Evolutionary conservation across 352 stramenopile genomes (phyloP), one percentile per base, ranked within the genome.

Genomic region (Phytophthora vignae): DNA sequence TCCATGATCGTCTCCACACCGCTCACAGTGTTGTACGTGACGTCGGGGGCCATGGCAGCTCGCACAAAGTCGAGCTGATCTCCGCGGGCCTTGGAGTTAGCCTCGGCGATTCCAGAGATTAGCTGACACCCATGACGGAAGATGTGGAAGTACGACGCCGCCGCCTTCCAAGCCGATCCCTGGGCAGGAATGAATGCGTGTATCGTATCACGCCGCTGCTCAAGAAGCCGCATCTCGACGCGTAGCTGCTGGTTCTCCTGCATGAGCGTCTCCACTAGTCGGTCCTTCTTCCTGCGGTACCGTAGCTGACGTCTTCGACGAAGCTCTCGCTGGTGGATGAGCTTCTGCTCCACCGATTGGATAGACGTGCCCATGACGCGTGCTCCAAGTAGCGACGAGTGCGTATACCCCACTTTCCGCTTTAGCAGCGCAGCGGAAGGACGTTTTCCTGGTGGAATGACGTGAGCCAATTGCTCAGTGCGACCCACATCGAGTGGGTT

Each of bases 281-380:
- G 9, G 8, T 64, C 40, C 25, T 64, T 64, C 57, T 64, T 64
- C 42, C 53, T 46, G 14, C 57, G 42, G 57, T 54, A 64, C 38
- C 40, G 57, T 12, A 64, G 3, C 22, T 64, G 57, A 7, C 57
- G 52, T 31, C 15, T 8, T 1, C 57, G 27, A 21, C 57, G 57
- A 27, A 64, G 57, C 2, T 55, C 42, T 53, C 42, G 40, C 53
- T 64, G 57, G 2, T 29, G n/a, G 31, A 44, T 42, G 15, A n/a
- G 55, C 57, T 64, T 44, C 36, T 17, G 36, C 36, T 44, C 36
- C 14, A 12, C 15, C 36, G 36, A 5, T 9, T 17, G 36, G 1
- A 44, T 17, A 44, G 10, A 44, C 3, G 36, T 8, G 3, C 15
- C 36, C 36, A 33, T 9, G 29, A 5, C 29, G 29, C 29, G 29